Base-by-base conservation (phyloP, 225 moss, liverwort and hornwort species). In the Neckera pumila region DNA sequence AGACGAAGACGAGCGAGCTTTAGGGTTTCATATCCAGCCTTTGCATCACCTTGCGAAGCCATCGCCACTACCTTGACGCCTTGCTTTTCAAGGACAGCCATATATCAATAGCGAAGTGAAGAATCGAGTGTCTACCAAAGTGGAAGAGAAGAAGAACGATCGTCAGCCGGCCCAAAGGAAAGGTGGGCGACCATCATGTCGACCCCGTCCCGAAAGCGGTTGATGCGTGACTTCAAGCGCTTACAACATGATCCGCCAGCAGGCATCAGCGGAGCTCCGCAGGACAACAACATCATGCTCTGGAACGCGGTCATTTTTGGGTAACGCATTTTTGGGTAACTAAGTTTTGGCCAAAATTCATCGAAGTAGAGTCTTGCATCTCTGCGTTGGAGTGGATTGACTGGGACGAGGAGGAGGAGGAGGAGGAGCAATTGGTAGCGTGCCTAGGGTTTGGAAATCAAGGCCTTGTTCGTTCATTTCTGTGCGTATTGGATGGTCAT, bases 151-250 rank as follows among this genome's bases (percentile, higher is more conserved):
- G 38, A 54, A 60, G 61, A 73, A 43, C 61, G 14, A 43, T 36
- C 49, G 36, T 11, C 7, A n/a, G 18, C 12, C 8, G 13, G 14
- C 60, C 5, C 28, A 60, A 38, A 72, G 17, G 57, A 87, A 86
- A 51, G 42, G 88, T 80, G 81, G 88, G 72, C 62, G 36, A 71
- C 74, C 73, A 89, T 86, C 94, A 97, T 99, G 98, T 99, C 96
- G 84, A 99, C 98, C 57, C 98, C 98, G 40, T 97, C 98, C 56
- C 93, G 98, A 13, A 99, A 99, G 91, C 88, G 98, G 85, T 87
- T 99, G 96, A 99, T 99, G 98, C 96, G 98, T 79, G 98, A 99
- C 96, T 99, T 99, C 90, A 99, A 96, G 96, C 98, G 98, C 80
- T 89, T 99, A 93, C 98, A 99, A 85, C 98, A 99, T 94, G 98